These are phyloP conservation scores for Arthroderma sp. DNA, from an alignment of 2,329 filamentous ascomycete species.

Conservation along the genomic window DNA sequence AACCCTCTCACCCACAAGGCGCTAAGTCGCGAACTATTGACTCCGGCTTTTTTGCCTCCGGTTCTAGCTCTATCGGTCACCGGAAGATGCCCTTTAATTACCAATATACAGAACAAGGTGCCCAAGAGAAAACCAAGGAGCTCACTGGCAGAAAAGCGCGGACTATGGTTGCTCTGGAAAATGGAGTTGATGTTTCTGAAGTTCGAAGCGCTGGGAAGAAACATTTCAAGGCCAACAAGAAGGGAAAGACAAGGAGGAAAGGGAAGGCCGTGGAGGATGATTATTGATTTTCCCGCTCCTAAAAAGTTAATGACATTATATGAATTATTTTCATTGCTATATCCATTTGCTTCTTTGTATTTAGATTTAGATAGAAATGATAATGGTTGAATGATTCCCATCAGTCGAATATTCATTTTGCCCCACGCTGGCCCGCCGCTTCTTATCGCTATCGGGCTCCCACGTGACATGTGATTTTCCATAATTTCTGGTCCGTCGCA, in stretches of 20 bases:
- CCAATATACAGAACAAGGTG: constrained; percentile 74
- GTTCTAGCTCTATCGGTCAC: constrained; percentile 47
- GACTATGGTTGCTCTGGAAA: constrained; percentile 69
- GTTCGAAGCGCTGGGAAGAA: constrained; percentile 63
- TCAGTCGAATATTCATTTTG: no score
- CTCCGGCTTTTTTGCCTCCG: constrained; percentile 71
- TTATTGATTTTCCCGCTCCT: constrained; percentile 5
- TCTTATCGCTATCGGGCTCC: no score
- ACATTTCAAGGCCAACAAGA: constrained; percentile 44
- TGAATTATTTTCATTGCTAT: not conserved
- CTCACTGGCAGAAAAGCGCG: constrained; percentile 70
- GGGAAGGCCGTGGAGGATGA: constrained; percentile 10
- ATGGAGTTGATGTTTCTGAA: constrained; percentile 70
- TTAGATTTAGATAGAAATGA: not conserved
- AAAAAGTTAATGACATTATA: not conserved
- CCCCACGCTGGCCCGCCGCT: no score
- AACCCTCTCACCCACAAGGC: constrained; percentile 37
- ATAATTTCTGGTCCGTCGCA: not conserved
- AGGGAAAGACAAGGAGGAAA: constrained; percentile 19
- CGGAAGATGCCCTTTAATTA: constrained; percentile 73
- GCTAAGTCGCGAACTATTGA: constrained; percentile 67
- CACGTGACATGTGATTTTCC: constrained; percentile 1
- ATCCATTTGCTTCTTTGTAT: not conserved
- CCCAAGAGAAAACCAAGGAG: constrained; percentile 53
- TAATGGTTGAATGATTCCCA: not conserved